Conservation (phyloP, 352 stramenopile species). For the Phytophthora macrochlamydospora region DNA sequence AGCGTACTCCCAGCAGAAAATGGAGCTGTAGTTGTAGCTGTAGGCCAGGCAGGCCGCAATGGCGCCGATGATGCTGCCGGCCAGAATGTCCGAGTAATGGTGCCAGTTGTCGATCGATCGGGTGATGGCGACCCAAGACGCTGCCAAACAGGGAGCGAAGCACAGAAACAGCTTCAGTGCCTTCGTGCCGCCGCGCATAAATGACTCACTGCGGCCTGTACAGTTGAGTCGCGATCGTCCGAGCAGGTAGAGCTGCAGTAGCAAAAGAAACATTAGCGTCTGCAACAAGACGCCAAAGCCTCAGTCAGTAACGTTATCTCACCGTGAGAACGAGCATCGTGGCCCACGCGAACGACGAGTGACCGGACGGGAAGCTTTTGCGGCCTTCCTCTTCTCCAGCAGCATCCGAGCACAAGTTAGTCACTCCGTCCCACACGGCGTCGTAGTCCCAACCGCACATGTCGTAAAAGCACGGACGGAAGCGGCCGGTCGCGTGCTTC, state of each 20-base stretch:
- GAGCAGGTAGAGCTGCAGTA: constrained; percentile 64
- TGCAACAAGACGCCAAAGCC: neutral
- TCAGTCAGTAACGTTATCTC: neutral
- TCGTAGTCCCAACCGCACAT: constrained; percentile 69
- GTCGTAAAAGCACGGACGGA: constrained; percentile 74
- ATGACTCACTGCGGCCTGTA: constrained; percentile 50
- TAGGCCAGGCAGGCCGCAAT: constrained; percentile 51
- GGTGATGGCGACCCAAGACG: constrained; percentile 73
- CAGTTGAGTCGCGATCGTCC: constrained; percentile 67
- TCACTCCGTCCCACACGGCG: constrained; percentile 60
- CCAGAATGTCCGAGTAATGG: constrained; percentile 81
- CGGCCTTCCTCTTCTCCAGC: constrained; percentile 56
- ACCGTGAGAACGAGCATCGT: constrained; percentile 70
- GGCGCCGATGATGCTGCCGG: constrained; percentile 61
- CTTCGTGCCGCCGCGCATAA: constrained; percentile 49
- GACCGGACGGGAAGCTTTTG: constrained; percentile 72
- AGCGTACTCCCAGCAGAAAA: constrained; percentile 59
- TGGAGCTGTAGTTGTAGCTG: constrained; percentile 70
- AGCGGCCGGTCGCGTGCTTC: constrained; percentile 60
- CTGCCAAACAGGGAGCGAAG: constrained; percentile 58
- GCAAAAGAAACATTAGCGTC: constrained; percentile 5
- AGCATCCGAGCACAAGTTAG: constrained; percentile 53
- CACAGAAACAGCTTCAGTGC: constrained; percentile 71
- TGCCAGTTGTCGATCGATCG: constrained; percentile 86
- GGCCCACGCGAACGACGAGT: constrained; percentile 58